A percentile compares a stretch with the other conserved stretches of the same genome.
Evolutionary conservation across 2,329 filamentous ascomycete genomes (phyloP).

Genomic region (Cytospora piceicola): DNA sequence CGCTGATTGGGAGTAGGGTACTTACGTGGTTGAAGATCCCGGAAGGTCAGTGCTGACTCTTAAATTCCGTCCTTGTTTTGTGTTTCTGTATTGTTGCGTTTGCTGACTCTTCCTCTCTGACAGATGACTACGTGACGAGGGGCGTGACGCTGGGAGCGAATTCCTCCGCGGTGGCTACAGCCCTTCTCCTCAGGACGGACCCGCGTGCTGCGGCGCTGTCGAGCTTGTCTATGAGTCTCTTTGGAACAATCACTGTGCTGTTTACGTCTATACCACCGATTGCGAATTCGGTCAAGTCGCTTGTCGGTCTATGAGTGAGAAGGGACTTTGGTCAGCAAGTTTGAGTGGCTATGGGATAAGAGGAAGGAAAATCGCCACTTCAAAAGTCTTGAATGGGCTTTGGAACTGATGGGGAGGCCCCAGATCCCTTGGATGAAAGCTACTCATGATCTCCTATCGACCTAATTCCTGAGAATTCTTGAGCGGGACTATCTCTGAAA

Average conservation of each 20-base stretch:
- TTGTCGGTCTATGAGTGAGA: constrained; percentile 50
- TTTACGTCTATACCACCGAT: constrained; percentile 62
- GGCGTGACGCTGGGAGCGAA: constrained; percentile 65
- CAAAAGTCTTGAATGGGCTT: background rate
- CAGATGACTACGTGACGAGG: constrained; percentile 66
- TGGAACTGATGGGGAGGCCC: constrained; percentile 11
- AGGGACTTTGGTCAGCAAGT: constrained; percentile 10
- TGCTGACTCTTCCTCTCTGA: background rate
- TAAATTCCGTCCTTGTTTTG: background rate
- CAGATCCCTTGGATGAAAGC: background rate
- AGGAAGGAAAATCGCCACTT: background rate
- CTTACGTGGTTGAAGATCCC: constrained; percentile 56
- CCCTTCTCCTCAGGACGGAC: constrained; percentile 58
- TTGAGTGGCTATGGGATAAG: constrained; percentile 16
- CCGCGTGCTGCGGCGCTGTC: constrained; percentile 62
- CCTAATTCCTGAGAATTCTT: too few relatives aligned
- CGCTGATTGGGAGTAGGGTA: constrained; percentile 56
- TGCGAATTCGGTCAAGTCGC: constrained; percentile 49
- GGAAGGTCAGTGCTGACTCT: constrained; percentile 46
- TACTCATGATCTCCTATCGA: constrained; percentile 2
- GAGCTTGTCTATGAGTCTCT: constrained; percentile 63
- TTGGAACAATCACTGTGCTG: constrained; percentile 62
- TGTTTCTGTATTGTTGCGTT: background rate
- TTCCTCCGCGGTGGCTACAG: constrained; percentile 63
- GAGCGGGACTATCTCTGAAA: too few relatives aligned